Percentiles rank a stretch among this genome's conserved stretches.
Conservation (phyloP, 495 filamentous ascomycete genomes). For the Penicillium fimorum region DNA sequence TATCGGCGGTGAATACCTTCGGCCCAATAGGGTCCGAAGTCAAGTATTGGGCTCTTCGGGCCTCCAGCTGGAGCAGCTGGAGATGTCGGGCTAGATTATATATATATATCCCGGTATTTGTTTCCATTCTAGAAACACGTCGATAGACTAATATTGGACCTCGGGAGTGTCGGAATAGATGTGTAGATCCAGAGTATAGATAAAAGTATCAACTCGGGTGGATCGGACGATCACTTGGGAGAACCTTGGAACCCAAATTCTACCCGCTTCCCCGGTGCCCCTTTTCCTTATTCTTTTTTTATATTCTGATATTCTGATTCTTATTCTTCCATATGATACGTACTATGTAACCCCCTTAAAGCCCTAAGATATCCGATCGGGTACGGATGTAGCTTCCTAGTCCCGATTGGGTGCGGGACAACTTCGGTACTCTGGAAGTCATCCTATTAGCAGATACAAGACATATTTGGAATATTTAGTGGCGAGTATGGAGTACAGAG, state of each 20-base stretch:
- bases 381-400: constrained; percentile 19
- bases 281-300: neutral
- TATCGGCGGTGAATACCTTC: constrained; percentile 8
- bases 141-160: neutral
- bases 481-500: constrained; percentile 1
- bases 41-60: neutral
- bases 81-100: too few species aligned
- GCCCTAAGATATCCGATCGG: constrained; percentile 25
- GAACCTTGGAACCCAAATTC: neutral
- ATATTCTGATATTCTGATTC: neutral
- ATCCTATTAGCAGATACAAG: constrained; percentile 22
- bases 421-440: constrained; percentile 18
- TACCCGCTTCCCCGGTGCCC: constrained; percentile 14
- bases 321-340: neutral
- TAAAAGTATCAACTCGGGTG: constrained; percentile 9
- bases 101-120: too few species aligned
- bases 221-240: constrained; percentile 11
- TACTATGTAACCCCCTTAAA: constrained; percentile 1
- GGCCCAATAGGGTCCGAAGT: neutral
- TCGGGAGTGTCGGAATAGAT: neutral
- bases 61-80: too few species aligned
- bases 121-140: neutral
- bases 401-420: constrained; percentile 28
- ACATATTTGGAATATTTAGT: constrained; percentile 5
- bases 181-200: neutral